A percentile compares a stretch with the other conserved stretches of the same genome.
Conservation (phyloP, 495 filamentous ascomycete genomes). For the Astrothelium macrocarpum region DNA sequence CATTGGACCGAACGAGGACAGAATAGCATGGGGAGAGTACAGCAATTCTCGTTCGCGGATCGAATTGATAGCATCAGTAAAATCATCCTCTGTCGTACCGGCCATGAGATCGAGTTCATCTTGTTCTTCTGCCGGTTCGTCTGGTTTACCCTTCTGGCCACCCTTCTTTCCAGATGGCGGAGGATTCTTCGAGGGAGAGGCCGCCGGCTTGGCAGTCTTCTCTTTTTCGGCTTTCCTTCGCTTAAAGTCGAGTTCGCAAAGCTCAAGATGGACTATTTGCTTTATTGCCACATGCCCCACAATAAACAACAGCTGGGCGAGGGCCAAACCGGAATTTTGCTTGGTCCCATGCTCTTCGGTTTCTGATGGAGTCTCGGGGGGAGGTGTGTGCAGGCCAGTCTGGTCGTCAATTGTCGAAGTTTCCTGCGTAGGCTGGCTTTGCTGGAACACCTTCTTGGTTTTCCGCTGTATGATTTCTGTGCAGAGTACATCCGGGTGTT, state of each 20-base stretch:
- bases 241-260: conserved; percentile 96
- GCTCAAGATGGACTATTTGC: conserved; percentile 98
- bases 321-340: conserved; percentile 45
- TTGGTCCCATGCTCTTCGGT: conserved; percentile 43
- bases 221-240: conserved; percentile 89
- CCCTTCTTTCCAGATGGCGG: conserved; percentile 38
- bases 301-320: conserved; percentile 89
- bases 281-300: conserved; percentile 97
- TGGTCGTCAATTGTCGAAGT: conserved; percentile 27
- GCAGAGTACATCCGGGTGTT: conserved; percentile 88
- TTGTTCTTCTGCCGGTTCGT: conserved; percentile 36
- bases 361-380: conserved; percentile 28
- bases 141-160: conserved; percentile 28
- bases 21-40: conserved; percentile 73
- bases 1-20: conserved; percentile 82
- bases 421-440: conserved; percentile 29
- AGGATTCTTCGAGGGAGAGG: conserved; percentile 38
- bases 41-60: conserved; percentile 91
- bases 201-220: conserved; percentile 43
- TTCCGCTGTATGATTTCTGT: conserved; percentile 84
- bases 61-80: conserved; percentile 89
- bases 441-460: conserved; percentile 68
- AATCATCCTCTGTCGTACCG: conserved; percentile 96
- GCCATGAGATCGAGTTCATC: conserved; percentile 95
- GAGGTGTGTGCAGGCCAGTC: conserved; percentile 27